A percentile compares a stretch with the other conserved stretches of the same genome.
Conservation (phyloP, 2,329 filamentous ascomycete species). For the Proliferodiscus dingleyae region DNA sequence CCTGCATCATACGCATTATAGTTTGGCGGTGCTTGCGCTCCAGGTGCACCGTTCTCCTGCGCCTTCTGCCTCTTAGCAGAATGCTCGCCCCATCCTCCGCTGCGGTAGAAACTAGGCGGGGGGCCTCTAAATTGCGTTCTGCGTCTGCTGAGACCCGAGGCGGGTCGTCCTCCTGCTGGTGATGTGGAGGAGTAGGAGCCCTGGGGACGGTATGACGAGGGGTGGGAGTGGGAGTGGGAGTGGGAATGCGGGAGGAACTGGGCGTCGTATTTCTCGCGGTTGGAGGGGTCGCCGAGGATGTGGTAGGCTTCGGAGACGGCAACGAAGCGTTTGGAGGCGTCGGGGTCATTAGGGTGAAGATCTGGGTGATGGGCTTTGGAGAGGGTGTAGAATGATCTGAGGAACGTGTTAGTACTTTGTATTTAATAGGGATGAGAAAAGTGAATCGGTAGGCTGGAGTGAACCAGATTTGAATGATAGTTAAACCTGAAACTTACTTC, state of each 20-base stretch:
- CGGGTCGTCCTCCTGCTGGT: constrained; percentile 69
- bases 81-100: constrained; percentile 71
- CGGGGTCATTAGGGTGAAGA: constrained; percentile 72
- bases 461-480: background rate
- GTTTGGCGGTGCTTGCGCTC: too few relatives aligned
- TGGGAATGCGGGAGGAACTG: constrained; percentile 45
- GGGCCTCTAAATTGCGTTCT: constrained; percentile 76
- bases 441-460: background rate
- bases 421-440: background rate
- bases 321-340: constrained; percentile 71
- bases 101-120: constrained; percentile 82
- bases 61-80: constrained; percentile 52
- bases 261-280: constrained; percentile 77
- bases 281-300: constrained; percentile 65
- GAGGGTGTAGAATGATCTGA: constrained; percentile 77
- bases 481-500: constrained; percentile 47
- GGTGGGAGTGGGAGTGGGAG: constrained; percentile 19
- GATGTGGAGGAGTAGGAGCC: constrained; percentile 52
- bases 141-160: constrained; percentile 74
- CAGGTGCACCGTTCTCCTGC: constrained; percentile 35
- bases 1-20: constrained; percentile 38
- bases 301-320: constrained; percentile 80
- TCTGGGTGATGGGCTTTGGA: constrained; percentile 93
- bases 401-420: background rate
- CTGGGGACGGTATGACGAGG: constrained; percentile 24